phyloP scores from a whole-genome alignment of 2,329 filamentous ascomycete species.

The Leptographium procerum region DNA sequence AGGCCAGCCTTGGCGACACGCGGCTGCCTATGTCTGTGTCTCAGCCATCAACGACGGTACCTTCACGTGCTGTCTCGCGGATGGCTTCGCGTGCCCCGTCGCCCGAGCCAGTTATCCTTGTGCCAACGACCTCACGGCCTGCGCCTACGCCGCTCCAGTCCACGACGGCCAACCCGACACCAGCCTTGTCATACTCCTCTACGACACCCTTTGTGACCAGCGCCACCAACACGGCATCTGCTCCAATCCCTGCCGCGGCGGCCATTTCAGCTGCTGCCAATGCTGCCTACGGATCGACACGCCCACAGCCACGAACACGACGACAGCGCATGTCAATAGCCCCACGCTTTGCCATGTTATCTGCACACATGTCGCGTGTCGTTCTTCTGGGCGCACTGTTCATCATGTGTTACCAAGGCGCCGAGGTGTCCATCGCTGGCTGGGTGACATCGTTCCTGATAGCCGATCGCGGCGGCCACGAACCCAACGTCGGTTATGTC shows the following conservation, averaged over 20 bases:
- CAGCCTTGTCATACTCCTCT: background rate
- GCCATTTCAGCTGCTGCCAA: background rate
- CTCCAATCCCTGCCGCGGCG: background rate
- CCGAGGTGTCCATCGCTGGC: constrained; percentile 72
- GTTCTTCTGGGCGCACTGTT: constrained; percentile 68
- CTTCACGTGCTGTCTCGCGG: constrained; percentile 1
- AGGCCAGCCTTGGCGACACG: background rate
- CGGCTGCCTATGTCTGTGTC: background rate
- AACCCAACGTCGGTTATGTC: constrained; percentile 65
- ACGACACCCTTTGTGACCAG: background rate
- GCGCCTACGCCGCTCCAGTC: constrained; percentile 6
- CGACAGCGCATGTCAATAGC: background rate
- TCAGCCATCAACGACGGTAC: background rate
- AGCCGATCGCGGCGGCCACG: constrained; percentile 56
- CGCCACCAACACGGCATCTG: background rate
- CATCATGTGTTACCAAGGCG: constrained; percentile 78
- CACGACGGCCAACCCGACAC: constrained; percentile 11
- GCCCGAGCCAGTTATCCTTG: background rate
- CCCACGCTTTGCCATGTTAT: constrained; percentile 30
- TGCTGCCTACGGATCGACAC: background rate
- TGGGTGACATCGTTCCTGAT: constrained; percentile 85
- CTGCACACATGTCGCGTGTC: constrained; percentile 39
- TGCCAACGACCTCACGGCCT: background rate
- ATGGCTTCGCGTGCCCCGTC: background rate
- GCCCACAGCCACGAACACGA: background rate